Evolutionary conservation across 768 basidiomycete genomes (phyloP).

Genomic region (Erythrobasidium yunnanense): DNA sequence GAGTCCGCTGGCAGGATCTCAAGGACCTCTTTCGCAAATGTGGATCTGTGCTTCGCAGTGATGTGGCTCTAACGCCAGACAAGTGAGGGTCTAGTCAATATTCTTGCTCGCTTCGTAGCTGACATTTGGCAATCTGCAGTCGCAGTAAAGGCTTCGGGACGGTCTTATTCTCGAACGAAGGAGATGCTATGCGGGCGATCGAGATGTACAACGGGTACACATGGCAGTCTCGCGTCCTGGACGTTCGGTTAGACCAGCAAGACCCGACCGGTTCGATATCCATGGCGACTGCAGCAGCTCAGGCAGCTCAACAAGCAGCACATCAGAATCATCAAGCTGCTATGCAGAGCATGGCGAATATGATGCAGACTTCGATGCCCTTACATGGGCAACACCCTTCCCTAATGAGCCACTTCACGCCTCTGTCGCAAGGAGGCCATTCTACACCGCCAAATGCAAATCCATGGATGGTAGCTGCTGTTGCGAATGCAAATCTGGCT

Average conservation of each 20-base stretch:
- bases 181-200: constrained; percentile 87
- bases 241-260: constrained; percentile 39
- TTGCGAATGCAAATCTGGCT: background rate
- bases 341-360: constrained; percentile 26
- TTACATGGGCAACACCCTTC: background rate
- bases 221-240: constrained; percentile 40
- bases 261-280: constrained; percentile 36
- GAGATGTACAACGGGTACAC: constrained; percentile 76
- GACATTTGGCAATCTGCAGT: constrained; percentile 76
- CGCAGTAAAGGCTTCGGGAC: constrained; percentile 86
- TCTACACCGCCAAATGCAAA: background rate
- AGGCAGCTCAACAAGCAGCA: constrained; percentile 29
- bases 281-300: constrained; percentile 35
- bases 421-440: background rate
- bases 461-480: constrained; percentile 20
- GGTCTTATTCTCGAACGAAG: constrained; percentile 82
- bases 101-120: background rate
- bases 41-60: constrained; percentile 71
- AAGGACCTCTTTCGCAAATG: constrained; percentile 95
- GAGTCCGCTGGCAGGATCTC: constrained; percentile 97
- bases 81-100: constrained; percentile 22
- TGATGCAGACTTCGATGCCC: too few relatives aligned
- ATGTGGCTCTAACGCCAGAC: constrained; percentile 39
- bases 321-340: constrained; percentile 16
- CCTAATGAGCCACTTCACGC: background rate